Evolutionary conservation across 2,329 filamentous ascomycete species (phyloP), one percentile per base, ranked within the genome.

Genomic region (Alternaria rosae): DNA sequence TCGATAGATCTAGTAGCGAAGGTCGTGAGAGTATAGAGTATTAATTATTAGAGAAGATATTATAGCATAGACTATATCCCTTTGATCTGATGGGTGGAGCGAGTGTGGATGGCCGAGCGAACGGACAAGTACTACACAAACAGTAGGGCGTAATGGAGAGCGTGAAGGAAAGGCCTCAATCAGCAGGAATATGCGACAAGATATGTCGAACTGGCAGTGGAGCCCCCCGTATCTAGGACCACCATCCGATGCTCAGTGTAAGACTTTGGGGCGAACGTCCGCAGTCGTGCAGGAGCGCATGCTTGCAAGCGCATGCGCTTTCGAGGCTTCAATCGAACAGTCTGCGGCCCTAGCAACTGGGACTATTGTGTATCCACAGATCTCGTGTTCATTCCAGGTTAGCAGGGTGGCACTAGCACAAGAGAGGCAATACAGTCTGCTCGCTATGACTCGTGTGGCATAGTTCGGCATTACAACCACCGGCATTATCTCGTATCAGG

Each of bases 401-500:
- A 60, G 58, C 35, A 28, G 38, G 15, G 21, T 12, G 26, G 28
- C 38, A n/a, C 53, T 57, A 60, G 53, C 23, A 44, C 45, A 8
- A 21, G 58, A 57, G 53, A 57, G 44, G 53, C 30, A 57, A 45
- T 45, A 23, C n/a, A 57, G 35, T 32, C 38, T 56, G 12, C 35
- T 30, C 9, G 45, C 55, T 42, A 42, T 57, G 58, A 35, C 35
- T 57, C 53, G 58, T 51, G 53, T 15, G 35, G 45, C 53, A 41
- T 50, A 17, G 38, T 32, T 32, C 50, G 30, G 58, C 58, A 57
- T 51, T 44, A 38, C 58, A 57, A 28, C 44, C 44, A 41, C 38
- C 58, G 58, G 58, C 44, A 51, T 45, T 43, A 50, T 56, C 28
- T 50, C 58, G 53, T 57, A 60, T 60, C 44, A 56, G 58, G 35